Evolutionary conservation across 2,329 filamentous ascomycete genomes (phyloP).

Genomic region (Kalaharituber pfeilii): DNA sequence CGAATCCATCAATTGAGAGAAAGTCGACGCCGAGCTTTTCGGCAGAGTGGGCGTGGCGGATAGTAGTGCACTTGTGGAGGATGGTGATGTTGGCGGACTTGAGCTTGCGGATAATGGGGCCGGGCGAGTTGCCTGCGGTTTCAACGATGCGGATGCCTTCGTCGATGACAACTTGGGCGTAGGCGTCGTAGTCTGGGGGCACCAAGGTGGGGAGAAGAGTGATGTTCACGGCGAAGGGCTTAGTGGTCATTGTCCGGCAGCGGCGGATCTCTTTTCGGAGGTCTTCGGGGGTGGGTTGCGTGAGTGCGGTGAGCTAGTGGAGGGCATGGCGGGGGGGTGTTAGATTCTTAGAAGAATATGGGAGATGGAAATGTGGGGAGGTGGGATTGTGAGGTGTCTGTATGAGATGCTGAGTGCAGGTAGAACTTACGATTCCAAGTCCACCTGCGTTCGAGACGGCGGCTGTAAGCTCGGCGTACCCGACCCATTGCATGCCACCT

Average conservation of each 20-base stretch:
- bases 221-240: slow-evolving; percentile 84
- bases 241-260: slow-evolving; percentile 60
- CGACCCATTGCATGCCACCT: slow-evolving; percentile 76
- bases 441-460: slow-evolving; percentile 70
- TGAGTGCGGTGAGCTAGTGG: slow-evolving; percentile 54
- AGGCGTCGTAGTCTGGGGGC: slow-evolving; percentile 81
- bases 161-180: slow-evolving; percentile 81
- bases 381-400: slow-evolving; percentile 2
- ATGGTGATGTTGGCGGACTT: slow-evolving; percentile 58
- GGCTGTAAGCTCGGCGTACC: slow-evolving; percentile 55
- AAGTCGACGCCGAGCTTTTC: slow-evolving; percentile 94
- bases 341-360: background rate
- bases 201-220: slow-evolving; percentile 80
- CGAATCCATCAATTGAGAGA: slow-evolving; percentile 89
- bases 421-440: slow-evolving; percentile 43
- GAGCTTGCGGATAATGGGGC: slow-evolving; percentile 73
- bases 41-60: slow-evolving; percentile 78
- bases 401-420: too few species aligned
- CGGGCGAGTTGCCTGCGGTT: slow-evolving; percentile 78
- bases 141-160: slow-evolving; percentile 85
- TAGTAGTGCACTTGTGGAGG: slow-evolving; percentile 94
- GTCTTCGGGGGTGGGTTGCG: slow-evolving; percentile 79
- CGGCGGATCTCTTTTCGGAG: slow-evolving; percentile 83
- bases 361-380: too few species aligned
- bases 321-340: slow-evolving; percentile 11